Conservation (phyloP, 306 rosid genomes). For the Corylus americana region DNA sequence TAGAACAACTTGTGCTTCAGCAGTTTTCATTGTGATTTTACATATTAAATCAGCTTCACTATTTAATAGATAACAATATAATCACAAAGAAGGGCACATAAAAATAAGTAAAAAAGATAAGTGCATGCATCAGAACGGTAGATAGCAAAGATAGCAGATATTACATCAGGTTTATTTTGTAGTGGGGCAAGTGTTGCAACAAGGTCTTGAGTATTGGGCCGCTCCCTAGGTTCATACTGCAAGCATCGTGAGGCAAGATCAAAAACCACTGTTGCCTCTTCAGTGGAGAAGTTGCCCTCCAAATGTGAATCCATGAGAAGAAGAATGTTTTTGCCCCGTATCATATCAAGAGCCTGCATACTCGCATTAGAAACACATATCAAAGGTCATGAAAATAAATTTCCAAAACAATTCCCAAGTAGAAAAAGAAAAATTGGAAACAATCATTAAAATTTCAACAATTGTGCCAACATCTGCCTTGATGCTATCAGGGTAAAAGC, state of each 20-base stretch:
- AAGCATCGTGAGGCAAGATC: slow-evolving; percentile 74
- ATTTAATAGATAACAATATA: background rate
- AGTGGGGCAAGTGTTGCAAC: slow-evolving; percentile 55
- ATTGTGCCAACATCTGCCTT: background rate
- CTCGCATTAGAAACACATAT: background rate
- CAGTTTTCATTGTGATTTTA: background rate
- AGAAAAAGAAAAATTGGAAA: background rate
- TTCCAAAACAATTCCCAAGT: background rate
- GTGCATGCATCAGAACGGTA: background rate
- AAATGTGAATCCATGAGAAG: slow-evolving; percentile 84
- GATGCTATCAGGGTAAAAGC: background rate
- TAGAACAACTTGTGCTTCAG: slow-evolving; percentile 5
- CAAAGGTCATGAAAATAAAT: background rate
- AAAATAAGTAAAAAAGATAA: background rate
- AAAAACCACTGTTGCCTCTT: slow-evolving; percentile 77
- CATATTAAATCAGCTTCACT: background rate
- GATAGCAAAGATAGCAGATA: slow-evolving; percentile 3
- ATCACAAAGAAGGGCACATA: background rate
- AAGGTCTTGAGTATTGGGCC: slow-evolving; percentile 66
- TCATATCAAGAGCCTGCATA: slow-evolving; percentile 79
- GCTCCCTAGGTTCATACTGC: slow-evolving; percentile 75
- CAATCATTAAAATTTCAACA: background rate
- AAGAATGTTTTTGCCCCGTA: slow-evolving; percentile 65
- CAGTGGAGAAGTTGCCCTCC: slow-evolving; percentile 76
- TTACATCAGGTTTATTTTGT: slow-evolving; percentile 68